Percentiles rank a stretch among this genome's conserved stretches.
Conservation (phyloP, 371 early-diverging fungal species). For the Mucor circinelloides region DNA sequence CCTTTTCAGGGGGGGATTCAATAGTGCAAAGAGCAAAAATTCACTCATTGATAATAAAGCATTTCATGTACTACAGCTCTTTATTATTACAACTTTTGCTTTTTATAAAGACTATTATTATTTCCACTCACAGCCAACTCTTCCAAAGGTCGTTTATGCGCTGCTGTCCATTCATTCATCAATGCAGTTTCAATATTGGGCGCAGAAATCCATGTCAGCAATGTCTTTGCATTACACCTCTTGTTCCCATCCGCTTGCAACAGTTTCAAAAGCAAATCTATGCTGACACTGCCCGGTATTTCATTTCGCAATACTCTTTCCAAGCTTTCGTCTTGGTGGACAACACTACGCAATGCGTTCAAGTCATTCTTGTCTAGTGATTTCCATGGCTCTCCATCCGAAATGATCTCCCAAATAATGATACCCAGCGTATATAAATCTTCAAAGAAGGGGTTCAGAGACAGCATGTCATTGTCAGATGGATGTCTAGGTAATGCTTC, state of each 20-base stretch:
- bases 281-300: constrained; percentile 50
- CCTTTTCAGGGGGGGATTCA: too few relatives aligned
- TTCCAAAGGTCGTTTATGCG: neutral
- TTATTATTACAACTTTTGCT: neutral
- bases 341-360: constrained; percentile 56
- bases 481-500: constrained; percentile 60
- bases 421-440: constrained; percentile 70
- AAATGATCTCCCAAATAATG: constrained; percentile 65
- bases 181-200: constrained; percentile 29
- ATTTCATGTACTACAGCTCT: neutral
- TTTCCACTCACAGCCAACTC: neutral
- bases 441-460: constrained; percentile 59
- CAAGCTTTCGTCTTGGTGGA: constrained; percentile 52
- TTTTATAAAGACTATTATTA: neutral
- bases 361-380: constrained; percentile 65
- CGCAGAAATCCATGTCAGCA: constrained; percentile 43
- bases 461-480: constrained; percentile 44
- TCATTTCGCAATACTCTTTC: constrained; percentile 51
- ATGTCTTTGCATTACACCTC: constrained; percentile 43
- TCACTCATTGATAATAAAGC: too few relatives aligned
- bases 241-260: constrained; percentile 50
- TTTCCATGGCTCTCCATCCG: constrained; percentile 67
- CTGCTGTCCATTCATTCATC: constrained; percentile 40
- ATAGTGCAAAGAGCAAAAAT: too few relatives aligned
- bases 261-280: constrained; percentile 46